phyloP scores from a whole-genome alignment of 768 basidiomycete genomes.

The Suillus ampliporus region DNA sequence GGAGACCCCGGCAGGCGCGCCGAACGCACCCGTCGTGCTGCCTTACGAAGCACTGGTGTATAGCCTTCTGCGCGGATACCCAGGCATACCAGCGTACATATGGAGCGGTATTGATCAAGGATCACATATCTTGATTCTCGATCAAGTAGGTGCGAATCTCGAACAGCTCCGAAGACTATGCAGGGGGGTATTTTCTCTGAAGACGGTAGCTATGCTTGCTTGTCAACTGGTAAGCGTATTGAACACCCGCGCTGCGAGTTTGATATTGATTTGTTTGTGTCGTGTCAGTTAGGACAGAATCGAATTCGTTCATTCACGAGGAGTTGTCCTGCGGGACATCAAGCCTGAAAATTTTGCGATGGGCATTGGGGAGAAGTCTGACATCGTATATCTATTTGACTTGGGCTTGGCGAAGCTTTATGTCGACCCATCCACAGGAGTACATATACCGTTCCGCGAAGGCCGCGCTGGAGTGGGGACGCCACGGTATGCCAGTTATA shows the following conservation, averaged over 20 bases:
- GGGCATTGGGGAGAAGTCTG: slow-evolving; percentile 10
- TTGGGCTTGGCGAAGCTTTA: slow-evolving; percentile 23
- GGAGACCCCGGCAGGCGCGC: too few species aligned
- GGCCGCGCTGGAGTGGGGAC: slow-evolving; percentile 19
- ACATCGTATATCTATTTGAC: slow-evolving; percentile 24
- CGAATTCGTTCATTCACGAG: slow-evolving; percentile 23
- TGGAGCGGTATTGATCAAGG: slow-evolving; percentile 22
- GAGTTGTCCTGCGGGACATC: slow-evolving; percentile 25
- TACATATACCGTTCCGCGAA: slow-evolving; percentile 21
- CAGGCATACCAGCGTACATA: slow-evolving; percentile 19
- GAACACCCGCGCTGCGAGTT: too few species aligned
- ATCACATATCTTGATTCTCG: slow-evolving; percentile 23
- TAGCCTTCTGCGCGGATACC: slow-evolving; percentile 15
- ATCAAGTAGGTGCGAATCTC: slow-evolving; percentile 26
- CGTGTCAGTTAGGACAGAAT: slow-evolving; percentile 20
- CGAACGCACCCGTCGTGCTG: slow-evolving; percentile 13
- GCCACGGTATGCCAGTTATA: slow-evolving; percentile 17
- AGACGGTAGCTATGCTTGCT: slow-evolving; percentile 28
- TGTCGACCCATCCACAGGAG: slow-evolving; percentile 16
- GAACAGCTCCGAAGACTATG: slow-evolving; percentile 21
- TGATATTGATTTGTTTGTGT: background rate
- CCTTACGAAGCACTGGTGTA: slow-evolving; percentile 25
- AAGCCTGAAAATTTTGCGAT: slow-evolving; percentile 30
- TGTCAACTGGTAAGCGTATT: slow-evolving; percentile 27
- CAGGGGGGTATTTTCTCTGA: slow-evolving; percentile 21